Conservation (phyloP, 306 rosid genomes). For the Fragaria nilgerrensis region DNA sequence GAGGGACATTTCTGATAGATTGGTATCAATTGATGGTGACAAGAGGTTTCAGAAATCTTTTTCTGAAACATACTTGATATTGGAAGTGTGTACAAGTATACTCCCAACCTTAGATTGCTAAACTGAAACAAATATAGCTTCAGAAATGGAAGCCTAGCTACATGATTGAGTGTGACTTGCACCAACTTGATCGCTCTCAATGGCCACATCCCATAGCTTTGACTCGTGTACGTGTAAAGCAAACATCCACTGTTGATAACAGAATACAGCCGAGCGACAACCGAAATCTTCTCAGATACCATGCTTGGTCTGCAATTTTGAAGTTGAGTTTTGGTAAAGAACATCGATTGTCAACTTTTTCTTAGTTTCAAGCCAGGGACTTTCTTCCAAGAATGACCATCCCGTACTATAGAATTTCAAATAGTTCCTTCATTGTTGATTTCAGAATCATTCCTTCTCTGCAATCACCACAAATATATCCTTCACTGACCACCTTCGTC, state of each 20-base stretch:
- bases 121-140: not conserved
- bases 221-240: not conserved
- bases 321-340: not conserved
- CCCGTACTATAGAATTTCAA: not conserved
- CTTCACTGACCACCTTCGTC: constrained; percentile 65
- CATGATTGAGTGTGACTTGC: not conserved
- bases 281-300: not conserved
- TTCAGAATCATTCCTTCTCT: constrained; percentile 58
- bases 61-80: no score
- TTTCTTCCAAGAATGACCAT: not conserved
- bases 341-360: not conserved
- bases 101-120: no score
- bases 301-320: not conserved
- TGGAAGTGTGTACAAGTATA: no score
- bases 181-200: not conserved
- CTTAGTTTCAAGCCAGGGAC: not conserved
- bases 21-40: no score
- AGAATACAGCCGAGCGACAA: not conserved
- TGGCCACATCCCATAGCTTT: not conserved
- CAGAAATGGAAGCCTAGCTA: not conserved
- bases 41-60: no score
- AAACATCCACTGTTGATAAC: not conserved
- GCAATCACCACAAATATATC: constrained; percentile 85
- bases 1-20: no score
- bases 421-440: not conserved